phyloP scores from a whole-genome alignment of 371 early-diverging fungal species.

The Funneliformis caledonium region DNA sequence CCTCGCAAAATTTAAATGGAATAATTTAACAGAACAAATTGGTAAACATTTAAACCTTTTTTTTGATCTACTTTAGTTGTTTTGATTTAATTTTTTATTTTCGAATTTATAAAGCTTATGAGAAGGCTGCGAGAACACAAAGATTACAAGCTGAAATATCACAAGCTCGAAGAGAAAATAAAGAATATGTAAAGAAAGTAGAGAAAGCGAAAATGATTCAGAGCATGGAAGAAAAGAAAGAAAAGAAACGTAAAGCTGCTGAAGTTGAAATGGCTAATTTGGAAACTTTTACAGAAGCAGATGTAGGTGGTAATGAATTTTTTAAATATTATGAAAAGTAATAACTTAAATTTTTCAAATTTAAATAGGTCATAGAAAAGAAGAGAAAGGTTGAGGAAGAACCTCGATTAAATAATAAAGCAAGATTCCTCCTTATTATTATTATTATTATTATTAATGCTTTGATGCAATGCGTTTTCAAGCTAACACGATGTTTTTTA shows the following conservation, averaged over 20 bases:
- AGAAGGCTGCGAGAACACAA: slow-evolving; percentile 82
- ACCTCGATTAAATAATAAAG: neutral
- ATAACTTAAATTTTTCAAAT: neutral
- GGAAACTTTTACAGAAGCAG: neutral
- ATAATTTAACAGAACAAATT: slow-evolving; percentile 91
- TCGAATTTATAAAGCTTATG: slow-evolving; percentile 62
- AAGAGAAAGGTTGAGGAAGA: neutral
- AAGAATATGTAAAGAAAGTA: slow-evolving; percentile 84
- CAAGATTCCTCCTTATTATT: no score
- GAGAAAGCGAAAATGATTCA: slow-evolving; percentile 74
- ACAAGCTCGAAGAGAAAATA: slow-evolving; percentile 85
- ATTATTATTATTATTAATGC: no score
- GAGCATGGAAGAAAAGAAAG: slow-evolving; percentile 16
- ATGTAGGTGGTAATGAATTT: neutral
- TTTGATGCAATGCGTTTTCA: no score
- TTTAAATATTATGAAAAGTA: neutral
- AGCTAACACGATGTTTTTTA: no score
- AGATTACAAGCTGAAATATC: slow-evolving; percentile 83
- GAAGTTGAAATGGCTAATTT: neutral
- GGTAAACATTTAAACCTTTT: slow-evolving; percentile 49
- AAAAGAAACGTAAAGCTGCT: slow-evolving; percentile 3
- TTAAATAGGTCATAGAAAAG: neutral
- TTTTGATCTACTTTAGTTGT: no score
- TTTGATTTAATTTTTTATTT: slow-evolving; percentile 9
- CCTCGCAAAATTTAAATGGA: slow-evolving; percentile 95